Conservation (phyloP, 352 stramenopile genomes). For the Pseudoperonospora humuli region DNA sequence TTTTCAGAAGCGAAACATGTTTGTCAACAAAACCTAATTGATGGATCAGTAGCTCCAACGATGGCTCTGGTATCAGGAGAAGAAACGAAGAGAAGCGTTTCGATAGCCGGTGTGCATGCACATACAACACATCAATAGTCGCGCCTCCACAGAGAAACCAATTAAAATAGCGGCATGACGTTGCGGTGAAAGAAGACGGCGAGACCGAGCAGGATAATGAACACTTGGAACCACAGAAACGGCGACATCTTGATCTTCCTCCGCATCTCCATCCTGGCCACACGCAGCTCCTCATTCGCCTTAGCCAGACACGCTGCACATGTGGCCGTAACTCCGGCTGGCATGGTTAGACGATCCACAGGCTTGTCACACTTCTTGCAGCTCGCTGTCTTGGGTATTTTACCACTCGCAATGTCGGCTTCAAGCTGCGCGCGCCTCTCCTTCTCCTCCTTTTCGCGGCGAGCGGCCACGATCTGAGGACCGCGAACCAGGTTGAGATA, state of each 20-base stretch:
- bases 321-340: slow-evolving; percentile 25
- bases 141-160: too few species aligned
- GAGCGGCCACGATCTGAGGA: slow-evolving; percentile 41
- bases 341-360: slow-evolving; percentile 33
- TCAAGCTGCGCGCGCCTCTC: slow-evolving; percentile 39
- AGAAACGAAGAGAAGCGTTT: too few species aligned
- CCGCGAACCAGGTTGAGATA: slow-evolving; percentile 73
- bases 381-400: slow-evolving; percentile 34
- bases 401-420: slow-evolving; percentile 42
- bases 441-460: slow-evolving; percentile 43
- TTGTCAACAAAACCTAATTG: too few species aligned
- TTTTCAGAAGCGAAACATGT: too few species aligned
- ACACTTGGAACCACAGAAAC: slow-evolving; percentile 67
- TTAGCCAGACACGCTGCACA: slow-evolving; percentile 39
- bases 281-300: slow-evolving; percentile 18
- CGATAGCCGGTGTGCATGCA: too few species aligned
- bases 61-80: too few species aligned
- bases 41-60: too few species aligned
- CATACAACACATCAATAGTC: too few species aligned
- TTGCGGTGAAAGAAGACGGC: slow-evolving; percentile 66
- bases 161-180: slow-evolving; percentile 46
- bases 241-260: slow-evolving; percentile 52
- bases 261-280: slow-evolving; percentile 23
- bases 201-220: slow-evolving; percentile 47
- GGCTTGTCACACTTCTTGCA: slow-evolving; percentile 72